Evolutionary conservation across 148 eudicot species (phyloP), one percentile per base, ranked within the genome.

Genomic region (Vaccinium myrtillus): DNA sequence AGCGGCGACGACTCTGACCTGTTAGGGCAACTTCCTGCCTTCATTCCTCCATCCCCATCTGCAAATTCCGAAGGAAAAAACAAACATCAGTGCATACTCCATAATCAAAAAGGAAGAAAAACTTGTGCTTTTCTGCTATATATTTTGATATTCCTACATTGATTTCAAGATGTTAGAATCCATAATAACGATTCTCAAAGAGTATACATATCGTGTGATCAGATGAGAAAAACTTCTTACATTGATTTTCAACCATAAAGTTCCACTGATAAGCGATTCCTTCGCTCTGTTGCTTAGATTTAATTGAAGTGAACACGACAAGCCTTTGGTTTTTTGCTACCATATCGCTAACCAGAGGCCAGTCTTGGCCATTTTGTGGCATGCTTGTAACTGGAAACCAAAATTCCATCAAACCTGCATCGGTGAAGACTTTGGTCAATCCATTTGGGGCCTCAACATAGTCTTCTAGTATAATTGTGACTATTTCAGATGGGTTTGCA

Each of bases 341-440:
- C 97, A 95, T 95, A 81, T 94, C 94, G 16, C 86, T 87, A 11
- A 92, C 98, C 15, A 89, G 74, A 13, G 98, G 98, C 98, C 98
- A 95, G 76, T 93, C 92, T 85, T 89, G 86, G 15, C 98, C 98
- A 69, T 86, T 87, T 82, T 82, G 80, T 1, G 98, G 98, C 98
- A 95, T 95, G 55, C 75, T 88, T 15, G 91, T 86, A 30, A 92
- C 83, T 2, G 96, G 98, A 85, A 95, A 91, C 96, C 95, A 95
- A 79, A 91, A 95, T 50, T 95, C 93, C 90, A 85, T 90, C 27
- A 95, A 85, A 15, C 96, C 98, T 19, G 96, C 90, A 18, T 92
- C 84, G 9, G 89, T 88, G 84, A 95, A 95, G 14, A 93, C 92
- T 21, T 91, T 94, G 48, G 93, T 94, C 87, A 95, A 86, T 59